Evolutionary conservation across 768 basidiomycete species (phyloP).

Genomic region (Pisolithus marmoratus): DNA sequence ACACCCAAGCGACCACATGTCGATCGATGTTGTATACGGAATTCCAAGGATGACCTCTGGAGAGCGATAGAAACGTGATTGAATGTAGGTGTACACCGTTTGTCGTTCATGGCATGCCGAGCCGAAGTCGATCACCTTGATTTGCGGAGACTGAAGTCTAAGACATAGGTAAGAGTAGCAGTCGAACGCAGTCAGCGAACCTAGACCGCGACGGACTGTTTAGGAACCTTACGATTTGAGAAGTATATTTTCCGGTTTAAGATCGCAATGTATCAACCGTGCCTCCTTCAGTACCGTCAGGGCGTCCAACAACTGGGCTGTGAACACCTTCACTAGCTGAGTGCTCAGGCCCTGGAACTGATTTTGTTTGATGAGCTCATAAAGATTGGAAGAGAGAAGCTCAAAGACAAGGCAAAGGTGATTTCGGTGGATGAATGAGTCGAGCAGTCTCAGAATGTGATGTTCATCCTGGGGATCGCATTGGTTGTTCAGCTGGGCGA

Average conservation of each 20-base stretch:
- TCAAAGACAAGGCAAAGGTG: conserved; percentile 99
- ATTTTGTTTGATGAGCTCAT: conserved; percentile 99
- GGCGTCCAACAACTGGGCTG: conserved; percentile 90
- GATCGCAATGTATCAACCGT: conserved; percentile 93
- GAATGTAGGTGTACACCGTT: conserved; percentile 99
- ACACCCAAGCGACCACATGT: conserved; percentile 99
- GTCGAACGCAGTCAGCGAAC: not conserved
- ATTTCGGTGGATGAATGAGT: conserved; percentile 94
- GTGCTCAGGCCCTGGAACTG: conserved; percentile 97
- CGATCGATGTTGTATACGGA: conserved; percentile 91
- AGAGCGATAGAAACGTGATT: conserved; percentile 96
- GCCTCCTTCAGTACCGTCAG: conserved; percentile 92
- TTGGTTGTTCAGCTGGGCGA: conserved; percentile 80
- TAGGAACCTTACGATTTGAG: conserved; percentile 71
- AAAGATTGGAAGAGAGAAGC: conserved; percentile 92
- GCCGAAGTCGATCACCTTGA: conserved; percentile 99
- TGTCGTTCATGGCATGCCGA: conserved; percentile 98
- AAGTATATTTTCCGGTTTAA: conserved; percentile 98
- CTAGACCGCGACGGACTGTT: not conserved
- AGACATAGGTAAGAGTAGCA: not conserved
- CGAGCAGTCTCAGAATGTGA: conserved; percentile 90
- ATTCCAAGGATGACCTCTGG: conserved; percentile 95
- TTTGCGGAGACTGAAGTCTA: conserved; percentile 93
- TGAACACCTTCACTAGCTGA: conserved; percentile 97
- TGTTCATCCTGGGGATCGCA: conserved; percentile 94